Percentiles rank a stretch among this genome's conserved stretches.
These are phyloP conservation scores for Yamadazyma takamatsuzukensis DNA, from an alignment of 805 yeast genomes.

Conservation along the genomic window DNA sequence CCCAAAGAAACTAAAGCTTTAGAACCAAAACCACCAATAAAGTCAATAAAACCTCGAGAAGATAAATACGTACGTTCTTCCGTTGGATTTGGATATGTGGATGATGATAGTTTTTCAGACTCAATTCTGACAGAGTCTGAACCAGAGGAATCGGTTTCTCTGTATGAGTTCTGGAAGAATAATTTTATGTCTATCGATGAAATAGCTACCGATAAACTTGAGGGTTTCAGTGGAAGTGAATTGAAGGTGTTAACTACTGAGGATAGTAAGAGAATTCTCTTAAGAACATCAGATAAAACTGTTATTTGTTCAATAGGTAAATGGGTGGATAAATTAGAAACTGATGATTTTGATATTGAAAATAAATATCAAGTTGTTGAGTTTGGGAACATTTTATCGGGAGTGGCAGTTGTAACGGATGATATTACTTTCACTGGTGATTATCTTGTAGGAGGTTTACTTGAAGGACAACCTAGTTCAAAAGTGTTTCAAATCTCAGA, in stretches of 20 bases:
- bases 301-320: conserved; percentile 12
- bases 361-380: conserved; percentile 2
- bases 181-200: conserved; percentile 4
- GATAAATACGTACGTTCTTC: neutral
- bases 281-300: conserved; percentile 2
- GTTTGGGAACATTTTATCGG: neutral
- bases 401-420: conserved; percentile 19
- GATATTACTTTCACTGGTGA: conserved; percentile 25
- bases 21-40: too few relatives aligned
- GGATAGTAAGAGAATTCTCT: neutral
- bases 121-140: neutral
- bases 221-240: too few relatives aligned
- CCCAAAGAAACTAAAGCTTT: neutral
- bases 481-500: conserved; percentile 13
- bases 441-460: conserved; percentile 16
- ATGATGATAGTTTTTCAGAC: neutral
- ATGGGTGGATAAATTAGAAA: conserved; percentile 14
- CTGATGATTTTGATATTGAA: conserved; percentile 2
- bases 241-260: too few relatives aligned
- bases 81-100: conserved; percentile 7
- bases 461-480: conserved; percentile 5
- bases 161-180: conserved; percentile 13
- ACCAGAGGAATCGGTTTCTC: neutral
- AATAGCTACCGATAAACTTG: conserved; percentile 15
- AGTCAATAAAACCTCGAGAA: neutral